phyloP scores from a whole-genome alignment of 1,284 basidiomycete species.

The Blastosporella zonata region DNA sequence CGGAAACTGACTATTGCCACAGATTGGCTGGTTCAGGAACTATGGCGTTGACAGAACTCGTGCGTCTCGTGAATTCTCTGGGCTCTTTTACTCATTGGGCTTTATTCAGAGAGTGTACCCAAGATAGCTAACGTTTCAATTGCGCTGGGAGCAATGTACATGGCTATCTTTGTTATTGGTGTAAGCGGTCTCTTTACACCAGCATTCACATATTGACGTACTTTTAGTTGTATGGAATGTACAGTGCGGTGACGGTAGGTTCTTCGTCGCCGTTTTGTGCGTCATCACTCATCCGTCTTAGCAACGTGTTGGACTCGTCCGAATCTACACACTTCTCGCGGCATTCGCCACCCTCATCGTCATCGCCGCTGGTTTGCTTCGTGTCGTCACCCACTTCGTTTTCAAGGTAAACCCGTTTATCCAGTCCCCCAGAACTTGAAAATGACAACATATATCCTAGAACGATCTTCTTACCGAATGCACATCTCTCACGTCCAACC shows the following conservation, averaged over 20 bases:
- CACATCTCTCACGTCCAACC: conserved; percentile 33
- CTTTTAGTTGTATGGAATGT: conserved; percentile 41
- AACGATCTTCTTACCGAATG: conserved; percentile 53
- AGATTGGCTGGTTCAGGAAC: conserved; percentile 62
- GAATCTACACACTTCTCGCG: conserved; percentile 55
- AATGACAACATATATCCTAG: conserved; percentile 27
- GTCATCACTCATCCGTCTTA: conserved; percentile 25
- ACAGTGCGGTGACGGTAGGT: conserved; percentile 54
- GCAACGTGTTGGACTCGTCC: conserved; percentile 58
- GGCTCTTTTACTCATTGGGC: background rate
- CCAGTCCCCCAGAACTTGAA: background rate
- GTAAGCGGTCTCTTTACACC: conserved; percentile 41
- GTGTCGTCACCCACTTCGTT: conserved; percentile 63
- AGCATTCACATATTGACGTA: background rate
- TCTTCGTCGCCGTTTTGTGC: background rate
- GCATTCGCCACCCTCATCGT: conserved; percentile 50
- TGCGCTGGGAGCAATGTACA: conserved; percentile 36
- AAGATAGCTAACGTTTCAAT: conserved; percentile 32
- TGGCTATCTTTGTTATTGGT: conserved; percentile 45
- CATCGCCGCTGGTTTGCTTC: conserved; percentile 53
- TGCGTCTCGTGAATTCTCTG: conserved; percentile 30
- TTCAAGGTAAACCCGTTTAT: conserved; percentile 47
- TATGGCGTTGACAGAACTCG: conserved; percentile 45
- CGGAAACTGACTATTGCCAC: conserved; percentile 2
- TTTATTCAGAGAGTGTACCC: conserved; percentile 35